Base-by-base conservation (phyloP, 2,329 filamentous ascomycete species). In the Pyricularia sp. region DNA sequence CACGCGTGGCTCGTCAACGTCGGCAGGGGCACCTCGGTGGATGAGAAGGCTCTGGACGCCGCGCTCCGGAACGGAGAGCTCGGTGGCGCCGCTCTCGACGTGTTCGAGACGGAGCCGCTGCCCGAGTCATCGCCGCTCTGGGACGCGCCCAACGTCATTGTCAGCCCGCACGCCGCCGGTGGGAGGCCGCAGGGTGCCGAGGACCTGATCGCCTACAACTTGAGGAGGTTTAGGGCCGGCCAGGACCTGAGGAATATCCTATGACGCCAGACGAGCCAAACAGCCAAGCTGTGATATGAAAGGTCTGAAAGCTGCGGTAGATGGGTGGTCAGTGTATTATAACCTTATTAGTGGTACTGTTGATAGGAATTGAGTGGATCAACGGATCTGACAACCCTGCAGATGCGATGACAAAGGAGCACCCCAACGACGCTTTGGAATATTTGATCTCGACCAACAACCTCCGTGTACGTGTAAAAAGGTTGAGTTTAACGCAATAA, bases 161-260 rank as follows among this genome's bases (percentile, higher is more conserved):
- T 74, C 26, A 73, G 72, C 66, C 73, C 73, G 28, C 73, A 74
- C 42, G 84, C 86, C 0, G 86, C 86, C 0, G 86, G 86, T 2
- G 86, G 86, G 0, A 76, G 88, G 70, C 88, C 88, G 4, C 86
- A 88, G 76, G 86, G 83, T 4, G 80, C 84, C 0, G 87, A 89
- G 79, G 81, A 73, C 6, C 76, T 90, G 73, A 88, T 90, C 71
- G 83, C 85, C 59, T 82, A 86, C 69, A 90, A 90, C 72, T 72
- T 90, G 77, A 80, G 86, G 71, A 79, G 83, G 71, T 87, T 89
- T 73, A 71, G 88, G 71, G 87, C 87, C 0, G 83, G 83, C 0
- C 86, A 90, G 79, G 74, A 81, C 69, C 72, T 90, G 74, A 86
- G 81, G 80, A 90, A 90, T 55, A 58, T 72, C 26, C 72, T 78